phyloP scores from a whole-genome alignment of 2,329 filamentous ascomycete genomes.

The Elsinoe ampelina region DNA sequence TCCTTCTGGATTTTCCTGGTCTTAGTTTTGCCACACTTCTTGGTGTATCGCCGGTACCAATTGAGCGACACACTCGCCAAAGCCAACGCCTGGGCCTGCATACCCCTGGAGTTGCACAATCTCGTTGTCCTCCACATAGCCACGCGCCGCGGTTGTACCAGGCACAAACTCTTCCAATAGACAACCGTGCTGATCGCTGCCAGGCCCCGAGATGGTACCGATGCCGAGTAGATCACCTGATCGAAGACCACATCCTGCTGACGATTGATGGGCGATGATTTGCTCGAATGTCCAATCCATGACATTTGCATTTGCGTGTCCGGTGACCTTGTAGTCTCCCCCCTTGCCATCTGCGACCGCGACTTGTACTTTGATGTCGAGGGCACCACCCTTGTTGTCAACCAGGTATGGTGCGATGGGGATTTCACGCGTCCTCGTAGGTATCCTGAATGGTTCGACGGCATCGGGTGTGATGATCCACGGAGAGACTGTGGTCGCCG shows the following conservation, averaged over 20 bases:
- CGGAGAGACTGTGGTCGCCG: slow-evolving; percentile 50
- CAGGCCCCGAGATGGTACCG: slow-evolving; percentile 36
- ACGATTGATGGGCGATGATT: slow-evolving; percentile 36
- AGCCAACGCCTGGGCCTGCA: slow-evolving; percentile 31
- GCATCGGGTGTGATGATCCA: slow-evolving; percentile 55
- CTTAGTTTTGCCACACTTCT: slow-evolving; percentile 13
- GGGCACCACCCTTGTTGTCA: slow-evolving; percentile 19
- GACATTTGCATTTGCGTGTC: slow-evolving; percentile 28
- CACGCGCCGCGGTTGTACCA: slow-evolving; percentile 27
- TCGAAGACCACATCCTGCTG: slow-evolving; percentile 33
- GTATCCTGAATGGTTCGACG: slow-evolving; percentile 32
- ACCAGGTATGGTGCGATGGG: slow-evolving; percentile 24
- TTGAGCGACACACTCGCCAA: slow-evolving; percentile 33
- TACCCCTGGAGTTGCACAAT: slow-evolving; percentile 30
- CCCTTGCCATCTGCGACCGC: slow-evolving; percentile 18
- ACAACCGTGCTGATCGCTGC: slow-evolving; percentile 32
- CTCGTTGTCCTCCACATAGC: slow-evolving; percentile 36
- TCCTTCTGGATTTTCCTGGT: neutral
- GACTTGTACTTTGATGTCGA: slow-evolving; percentile 26
- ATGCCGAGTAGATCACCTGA: slow-evolving; percentile 37
- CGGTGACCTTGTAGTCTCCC: slow-evolving; percentile 17
- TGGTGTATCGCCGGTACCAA: slow-evolving; percentile 23
- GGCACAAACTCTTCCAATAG: slow-evolving; percentile 34
- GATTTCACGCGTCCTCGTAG: slow-evolving; percentile 18
- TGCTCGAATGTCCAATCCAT: slow-evolving; percentile 40